phyloP scores from a whole-genome alignment of 2,329 filamentous ascomycete species.

The Fusarium palustre region DNA sequence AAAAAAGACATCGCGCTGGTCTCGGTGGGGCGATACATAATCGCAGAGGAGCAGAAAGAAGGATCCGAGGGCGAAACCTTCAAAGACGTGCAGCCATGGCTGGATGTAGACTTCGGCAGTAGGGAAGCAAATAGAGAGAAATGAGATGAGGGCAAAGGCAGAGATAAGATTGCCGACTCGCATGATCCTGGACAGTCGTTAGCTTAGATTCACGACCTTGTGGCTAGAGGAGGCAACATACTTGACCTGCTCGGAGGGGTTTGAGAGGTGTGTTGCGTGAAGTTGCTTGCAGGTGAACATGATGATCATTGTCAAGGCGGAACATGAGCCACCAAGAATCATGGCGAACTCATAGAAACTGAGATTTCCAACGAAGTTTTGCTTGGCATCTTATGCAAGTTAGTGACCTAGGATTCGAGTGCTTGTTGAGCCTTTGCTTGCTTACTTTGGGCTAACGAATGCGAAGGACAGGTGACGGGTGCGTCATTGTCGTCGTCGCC shows the following conservation, averaged over 20 bases:
- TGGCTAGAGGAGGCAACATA: neutral
- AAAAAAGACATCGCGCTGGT: constrained; percentile 40
- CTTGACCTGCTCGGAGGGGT: constrained; percentile 42
- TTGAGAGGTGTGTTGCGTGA: constrained; percentile 38
- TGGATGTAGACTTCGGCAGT: constrained; percentile 30
- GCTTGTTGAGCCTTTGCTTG: neutral
- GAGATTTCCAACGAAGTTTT: constrained; percentile 15
- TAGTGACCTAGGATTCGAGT: neutral
- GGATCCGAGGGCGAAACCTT: constrained; percentile 35
- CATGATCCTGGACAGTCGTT: constrained; percentile 17
- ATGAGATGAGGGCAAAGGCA: constrained; percentile 33
- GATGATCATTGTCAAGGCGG: constrained; percentile 24
- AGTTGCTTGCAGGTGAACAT: constrained; percentile 32
- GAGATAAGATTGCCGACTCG: constrained; percentile 34
- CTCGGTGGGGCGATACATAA: constrained; percentile 34
- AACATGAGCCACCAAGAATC: constrained; percentile 37
- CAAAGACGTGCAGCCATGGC: constrained; percentile 35
- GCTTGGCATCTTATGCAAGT: constrained; percentile 20
- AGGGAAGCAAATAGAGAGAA: constrained; percentile 29
- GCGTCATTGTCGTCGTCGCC: neutral
- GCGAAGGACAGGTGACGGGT: constrained; percentile 10
- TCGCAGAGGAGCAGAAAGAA: constrained; percentile 43
- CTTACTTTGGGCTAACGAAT: constrained; percentile 22
- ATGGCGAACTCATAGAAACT: constrained; percentile 35
- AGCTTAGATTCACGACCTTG: neutral